These are phyloP conservation scores for Podila epicladia DNA, from an alignment of 192 early-diverging fungal species.

Conservation along the genomic window DNA sequence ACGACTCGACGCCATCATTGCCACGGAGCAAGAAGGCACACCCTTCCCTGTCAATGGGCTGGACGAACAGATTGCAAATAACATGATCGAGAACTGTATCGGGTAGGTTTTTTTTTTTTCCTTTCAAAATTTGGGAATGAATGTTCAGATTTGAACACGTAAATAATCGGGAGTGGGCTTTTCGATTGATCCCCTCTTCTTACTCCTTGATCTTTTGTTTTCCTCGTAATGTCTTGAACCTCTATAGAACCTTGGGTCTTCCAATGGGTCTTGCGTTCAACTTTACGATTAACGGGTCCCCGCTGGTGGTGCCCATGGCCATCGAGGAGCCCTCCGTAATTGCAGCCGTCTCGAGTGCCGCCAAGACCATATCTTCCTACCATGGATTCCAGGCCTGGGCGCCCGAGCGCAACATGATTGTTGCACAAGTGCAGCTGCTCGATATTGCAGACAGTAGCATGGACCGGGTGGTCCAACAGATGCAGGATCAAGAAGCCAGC, in stretches of 20 bases:
- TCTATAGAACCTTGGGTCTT: slow-evolving; percentile 67
- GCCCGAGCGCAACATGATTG: slow-evolving; percentile 73
- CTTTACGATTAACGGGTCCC: slow-evolving; percentile 71
- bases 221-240: too few relatives aligned
- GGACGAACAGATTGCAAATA: slow-evolving; percentile 73
- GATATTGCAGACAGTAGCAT: slow-evolving; percentile 64
- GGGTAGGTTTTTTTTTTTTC: slow-evolving; percentile 52
- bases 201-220: neutral
- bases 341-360: slow-evolving; percentile 81
- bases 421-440: slow-evolving; percentile 71
- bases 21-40: slow-evolving; percentile 23
- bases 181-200: slow-evolving; percentile 13
- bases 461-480: slow-evolving; percentile 49
- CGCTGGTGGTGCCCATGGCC: slow-evolving; percentile 76
- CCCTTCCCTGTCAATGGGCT: slow-evolving; percentile 70
- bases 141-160: slow-evolving; percentile 6
- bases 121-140: neutral
- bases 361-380: slow-evolving; percentile 70
- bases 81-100: slow-evolving; percentile 84
- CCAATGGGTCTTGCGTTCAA: slow-evolving; percentile 80
- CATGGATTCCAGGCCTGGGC: slow-evolving; percentile 67
- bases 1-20: slow-evolving; percentile 40
- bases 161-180: neutral
- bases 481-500: slow-evolving; percentile 44
- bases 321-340: slow-evolving; percentile 83